Evolutionary conservation across 2,329 filamentous ascomycete genomes (phyloP).

Genomic region (Stachybotrys chlorohalonatus): DNA sequence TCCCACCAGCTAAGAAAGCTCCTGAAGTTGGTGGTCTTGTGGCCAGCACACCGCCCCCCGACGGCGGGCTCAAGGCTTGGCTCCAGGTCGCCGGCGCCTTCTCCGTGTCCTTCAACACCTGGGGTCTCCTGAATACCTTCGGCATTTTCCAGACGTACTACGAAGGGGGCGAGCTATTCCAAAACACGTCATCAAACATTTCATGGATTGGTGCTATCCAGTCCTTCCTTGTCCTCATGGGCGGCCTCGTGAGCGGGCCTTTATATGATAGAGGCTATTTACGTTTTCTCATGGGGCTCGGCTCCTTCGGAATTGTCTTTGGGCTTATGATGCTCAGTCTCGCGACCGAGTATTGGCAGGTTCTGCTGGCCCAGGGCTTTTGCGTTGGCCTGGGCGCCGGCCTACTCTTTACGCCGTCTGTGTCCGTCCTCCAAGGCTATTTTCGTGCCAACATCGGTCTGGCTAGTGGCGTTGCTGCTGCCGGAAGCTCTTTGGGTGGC

Average conservation of each 20-base stretch:
- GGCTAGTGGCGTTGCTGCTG: conserved; percentile 22
- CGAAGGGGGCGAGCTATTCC: conserved; percentile 17
- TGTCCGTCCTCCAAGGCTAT: conserved; percentile 22
- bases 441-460: conserved; percentile 18
- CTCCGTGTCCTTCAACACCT: conserved; percentile 45
- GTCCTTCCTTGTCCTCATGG: conserved; percentile 30
- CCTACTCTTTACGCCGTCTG: conserved; percentile 26
- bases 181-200: conserved; percentile 23
- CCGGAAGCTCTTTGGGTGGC: conserved; percentile 21
- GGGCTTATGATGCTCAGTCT: conserved; percentile 35
- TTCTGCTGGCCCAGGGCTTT: conserved; percentile 34
- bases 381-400: conserved; percentile 35
- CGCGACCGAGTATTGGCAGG: conserved; percentile 31
- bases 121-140: conserved; percentile 35
- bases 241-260: conserved; percentile 26
- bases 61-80: conserved; percentile 12
- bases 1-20: too few species aligned
- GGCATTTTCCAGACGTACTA: conserved; percentile 50
- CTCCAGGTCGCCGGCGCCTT: conserved; percentile 9
- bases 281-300: conserved; percentile 26
- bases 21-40: too few species aligned
- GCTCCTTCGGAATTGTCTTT: conserved; percentile 32
- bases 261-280: conserved; percentile 39
- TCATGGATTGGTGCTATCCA: conserved; percentile 36
- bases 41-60: conserved; percentile 19